phyloP scores from a whole-genome alignment of 2,329 filamentous ascomycete genomes.

The Trichoderma endophyticum region DNA sequence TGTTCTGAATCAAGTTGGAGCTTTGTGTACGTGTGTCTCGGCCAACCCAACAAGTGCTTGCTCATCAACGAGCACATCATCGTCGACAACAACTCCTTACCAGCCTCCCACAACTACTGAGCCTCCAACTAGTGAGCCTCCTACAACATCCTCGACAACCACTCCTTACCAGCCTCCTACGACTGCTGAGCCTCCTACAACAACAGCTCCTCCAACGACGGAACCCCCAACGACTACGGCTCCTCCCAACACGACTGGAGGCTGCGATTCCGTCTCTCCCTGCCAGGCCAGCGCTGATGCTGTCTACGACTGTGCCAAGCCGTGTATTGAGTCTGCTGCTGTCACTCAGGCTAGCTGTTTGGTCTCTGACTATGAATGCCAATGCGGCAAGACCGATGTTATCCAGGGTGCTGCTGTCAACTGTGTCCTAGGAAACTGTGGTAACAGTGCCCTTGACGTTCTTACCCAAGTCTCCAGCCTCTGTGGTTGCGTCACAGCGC shows the following conservation, averaged over 20 bases:
- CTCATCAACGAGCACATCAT: not conserved
- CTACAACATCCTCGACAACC: not conserved
- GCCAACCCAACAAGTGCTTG: constrained; percentile 24
- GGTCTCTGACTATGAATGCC: constrained; percentile 21
- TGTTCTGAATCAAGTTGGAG: constrained; percentile 23
- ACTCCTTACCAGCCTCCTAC: not conserved
- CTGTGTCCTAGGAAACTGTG: constrained; percentile 24
- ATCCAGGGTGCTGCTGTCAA: constrained; percentile 20
- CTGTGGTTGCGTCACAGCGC: constrained; percentile 23
- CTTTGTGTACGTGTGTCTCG: constrained; percentile 27
- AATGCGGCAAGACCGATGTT: constrained; percentile 17
- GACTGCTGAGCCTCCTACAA: not conserved
- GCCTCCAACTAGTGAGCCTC: not conserved
- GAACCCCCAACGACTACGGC: not conserved
- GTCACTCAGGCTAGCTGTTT: constrained; percentile 18
- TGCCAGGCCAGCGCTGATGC: constrained; percentile 18
- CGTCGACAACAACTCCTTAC: not conserved
- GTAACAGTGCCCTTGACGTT: constrained; percentile 13
- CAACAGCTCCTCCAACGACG: not conserved
- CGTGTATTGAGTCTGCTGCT: constrained; percentile 22
- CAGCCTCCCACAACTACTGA: not conserved
- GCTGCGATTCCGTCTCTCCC: not conserved
- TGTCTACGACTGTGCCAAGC: constrained; percentile 20
- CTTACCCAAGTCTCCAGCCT: constrained; percentile 22
- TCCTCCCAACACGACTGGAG: not conserved